These are phyloP conservation scores for Botrytis elliptica DNA, from an alignment of 2,329 filamentous ascomycete species.

Conservation along the genomic window DNA sequence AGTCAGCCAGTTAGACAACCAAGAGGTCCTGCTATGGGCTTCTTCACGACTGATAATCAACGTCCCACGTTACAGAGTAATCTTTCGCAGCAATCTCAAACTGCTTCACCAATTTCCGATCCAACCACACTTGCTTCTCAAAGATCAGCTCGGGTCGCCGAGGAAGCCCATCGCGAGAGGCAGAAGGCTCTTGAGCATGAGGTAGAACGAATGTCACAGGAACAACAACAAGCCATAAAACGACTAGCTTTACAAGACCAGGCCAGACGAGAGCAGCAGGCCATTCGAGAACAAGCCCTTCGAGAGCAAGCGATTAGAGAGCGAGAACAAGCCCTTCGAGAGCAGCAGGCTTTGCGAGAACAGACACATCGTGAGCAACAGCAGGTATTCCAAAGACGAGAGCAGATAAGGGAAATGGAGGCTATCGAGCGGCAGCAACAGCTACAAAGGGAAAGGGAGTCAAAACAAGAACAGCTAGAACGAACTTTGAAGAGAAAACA, in stretches of 20 bases:
- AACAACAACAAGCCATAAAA: slow-evolving; percentile 20
- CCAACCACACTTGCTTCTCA: not conserved
- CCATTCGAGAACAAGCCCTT: slow-evolving; percentile 5
- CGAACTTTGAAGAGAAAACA: slow-evolving; percentile 22
- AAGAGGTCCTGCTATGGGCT: slow-evolving; percentile 37
- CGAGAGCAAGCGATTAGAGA: not conserved
- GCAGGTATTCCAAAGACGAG: not conserved
- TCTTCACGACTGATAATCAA: slow-evolving; percentile 33
- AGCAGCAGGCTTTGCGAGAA: not conserved
- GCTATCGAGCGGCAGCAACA: not conserved
- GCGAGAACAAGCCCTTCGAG: slow-evolving; percentile 7
- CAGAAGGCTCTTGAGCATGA: slow-evolving; percentile 11
- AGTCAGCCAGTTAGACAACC: slow-evolving; percentile 26
- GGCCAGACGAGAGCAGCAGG: not conserved
- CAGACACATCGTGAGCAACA: slow-evolving; percentile 3
- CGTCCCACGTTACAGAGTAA: slow-evolving; percentile 30
- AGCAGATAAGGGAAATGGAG: slow-evolving; percentile 13
- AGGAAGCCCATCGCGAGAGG: slow-evolving; percentile 7
- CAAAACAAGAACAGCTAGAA: slow-evolving; percentile 7
- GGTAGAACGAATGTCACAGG: slow-evolving; percentile 6
- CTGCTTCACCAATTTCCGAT: slow-evolving; percentile 11
- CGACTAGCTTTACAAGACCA: slow-evolving; percentile 21
- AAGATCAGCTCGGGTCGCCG: slow-evolving; percentile 8
- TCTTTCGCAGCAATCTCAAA: slow-evolving; percentile 14
- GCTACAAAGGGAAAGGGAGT: slow-evolving; percentile 9